Evolutionary conservation across 1,139 yeast species (phyloP).

Genomic region (Candida sp.): DNA sequence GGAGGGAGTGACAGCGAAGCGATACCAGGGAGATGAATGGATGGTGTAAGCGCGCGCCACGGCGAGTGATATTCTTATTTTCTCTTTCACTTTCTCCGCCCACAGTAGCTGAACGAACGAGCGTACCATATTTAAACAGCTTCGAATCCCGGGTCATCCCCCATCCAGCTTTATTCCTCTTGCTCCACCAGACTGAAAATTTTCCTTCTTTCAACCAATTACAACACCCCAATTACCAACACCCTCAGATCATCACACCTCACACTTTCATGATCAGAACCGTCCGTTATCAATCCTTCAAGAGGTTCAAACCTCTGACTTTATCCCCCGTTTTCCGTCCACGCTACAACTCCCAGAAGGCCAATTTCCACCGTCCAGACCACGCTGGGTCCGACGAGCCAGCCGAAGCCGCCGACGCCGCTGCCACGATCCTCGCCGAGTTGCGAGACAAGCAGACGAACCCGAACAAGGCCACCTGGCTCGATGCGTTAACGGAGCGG

Average conservation of each 20-base stretch:
- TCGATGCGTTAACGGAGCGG: slow-evolving; percentile 80
- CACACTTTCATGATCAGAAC: neutral
- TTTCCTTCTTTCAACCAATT: neutral
- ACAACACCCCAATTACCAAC: neutral
- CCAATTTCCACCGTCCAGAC: slow-evolving; percentile 42
- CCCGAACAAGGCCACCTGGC: slow-evolving; percentile 77
- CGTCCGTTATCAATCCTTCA: neutral
- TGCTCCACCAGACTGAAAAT: neutral
- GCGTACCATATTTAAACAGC: no score
- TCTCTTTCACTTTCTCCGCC: no score
- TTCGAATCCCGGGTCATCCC: no score
- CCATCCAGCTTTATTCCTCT: neutral
- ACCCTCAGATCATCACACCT: no score
- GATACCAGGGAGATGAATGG: no score
- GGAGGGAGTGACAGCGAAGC: no score
- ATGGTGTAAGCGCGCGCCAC: no score
- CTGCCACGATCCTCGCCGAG: slow-evolving; percentile 67
- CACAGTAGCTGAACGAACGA: no score
- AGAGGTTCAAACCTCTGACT: neutral
- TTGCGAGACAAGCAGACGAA: slow-evolving; percentile 32
- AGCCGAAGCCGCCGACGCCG: slow-evolving; percentile 70
- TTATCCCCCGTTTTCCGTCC: neutral
- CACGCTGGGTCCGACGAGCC: slow-evolving; percentile 44
- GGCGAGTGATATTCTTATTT: no score
- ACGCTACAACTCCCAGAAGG: slow-evolving; percentile 11